Conservation (phyloP, 2,329 filamentous ascomycete species). For the Tolypocladium paradoxum region DNA sequence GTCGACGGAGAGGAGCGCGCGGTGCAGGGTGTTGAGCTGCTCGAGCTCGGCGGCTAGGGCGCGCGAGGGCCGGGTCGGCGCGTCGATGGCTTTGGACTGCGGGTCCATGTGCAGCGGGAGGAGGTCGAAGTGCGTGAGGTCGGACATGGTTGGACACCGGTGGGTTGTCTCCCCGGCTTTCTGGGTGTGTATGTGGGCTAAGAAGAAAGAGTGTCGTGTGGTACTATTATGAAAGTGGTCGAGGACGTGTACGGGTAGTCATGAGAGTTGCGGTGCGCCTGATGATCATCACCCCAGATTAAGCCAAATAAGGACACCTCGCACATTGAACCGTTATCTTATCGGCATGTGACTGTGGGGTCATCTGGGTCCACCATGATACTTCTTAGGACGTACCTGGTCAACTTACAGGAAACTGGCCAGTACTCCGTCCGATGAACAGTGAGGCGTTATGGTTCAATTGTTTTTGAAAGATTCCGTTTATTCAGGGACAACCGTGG, state of each 20-base stretch:
- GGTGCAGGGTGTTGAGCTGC: constrained; percentile 70
- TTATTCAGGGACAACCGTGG: not conserved
- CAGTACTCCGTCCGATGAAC: no score
- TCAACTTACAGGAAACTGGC: not conserved
- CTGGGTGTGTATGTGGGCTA: not conserved
- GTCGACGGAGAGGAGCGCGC: constrained; percentile 47
- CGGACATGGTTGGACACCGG: constrained; percentile 32
- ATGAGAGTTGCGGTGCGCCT: not conserved
- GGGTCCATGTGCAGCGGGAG: constrained; percentile 75
- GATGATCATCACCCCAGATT: not conserved
- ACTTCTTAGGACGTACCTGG: not conserved
- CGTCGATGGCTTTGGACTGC: constrained; percentile 60
- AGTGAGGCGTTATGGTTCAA: not conserved
- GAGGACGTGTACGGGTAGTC: not conserved
- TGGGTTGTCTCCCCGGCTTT: not conserved
- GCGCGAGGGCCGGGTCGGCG: constrained; percentile 32
- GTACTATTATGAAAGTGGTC: not conserved
- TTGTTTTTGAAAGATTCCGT: not conserved
- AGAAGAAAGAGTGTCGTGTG: not conserved
- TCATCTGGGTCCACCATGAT: not conserved
- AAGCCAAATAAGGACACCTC: constrained; percentile 18
- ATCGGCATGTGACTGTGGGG: constrained; percentile 24
- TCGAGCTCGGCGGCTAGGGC: constrained; percentile 54
- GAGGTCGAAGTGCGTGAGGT: constrained; percentile 65
- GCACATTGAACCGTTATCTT: constrained; percentile 21